These are phyloP conservation scores for Sugiyamaella floridensis DNA, from an alignment of 805 yeast species.

Conservation along the genomic window DNA sequence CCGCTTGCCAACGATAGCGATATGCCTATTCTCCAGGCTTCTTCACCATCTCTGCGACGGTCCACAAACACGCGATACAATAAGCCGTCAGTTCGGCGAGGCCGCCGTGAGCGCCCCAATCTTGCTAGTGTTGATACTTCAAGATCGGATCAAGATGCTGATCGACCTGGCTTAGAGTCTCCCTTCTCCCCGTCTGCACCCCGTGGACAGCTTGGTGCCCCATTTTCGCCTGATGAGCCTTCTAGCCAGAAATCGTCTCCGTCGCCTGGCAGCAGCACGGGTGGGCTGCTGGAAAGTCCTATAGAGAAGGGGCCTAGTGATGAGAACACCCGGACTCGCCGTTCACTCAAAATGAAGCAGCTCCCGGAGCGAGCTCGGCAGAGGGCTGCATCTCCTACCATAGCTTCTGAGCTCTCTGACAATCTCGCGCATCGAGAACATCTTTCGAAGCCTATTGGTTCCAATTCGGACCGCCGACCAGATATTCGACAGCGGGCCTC, in stretches of 20 bases:
- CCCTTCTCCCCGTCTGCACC: neutral
- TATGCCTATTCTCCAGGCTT: constrained; percentile 19
- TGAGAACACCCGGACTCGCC: neutral
- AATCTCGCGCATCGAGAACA: neutral
- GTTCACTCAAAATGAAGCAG: neutral
- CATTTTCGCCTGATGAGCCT: neutral
- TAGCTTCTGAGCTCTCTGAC: neutral
- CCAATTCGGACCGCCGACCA: too few species aligned
- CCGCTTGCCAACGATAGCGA: constrained; percentile 20
- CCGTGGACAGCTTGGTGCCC: neutral
- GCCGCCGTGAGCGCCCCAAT: constrained; percentile 2
- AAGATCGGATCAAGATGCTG: neutral
- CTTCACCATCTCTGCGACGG: constrained; percentile 21
- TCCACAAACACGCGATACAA: constrained; percentile 20
- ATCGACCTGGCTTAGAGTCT: neutral
- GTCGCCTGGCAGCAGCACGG: neutral
- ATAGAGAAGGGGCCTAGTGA: neutral
- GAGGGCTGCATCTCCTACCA: neutral
- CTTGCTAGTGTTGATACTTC: neutral
- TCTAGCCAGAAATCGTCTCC: neutral
- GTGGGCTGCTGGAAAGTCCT: neutral
- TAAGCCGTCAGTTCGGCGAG: constrained; percentile 14
- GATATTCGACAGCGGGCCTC: too few species aligned
- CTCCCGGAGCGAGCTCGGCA: neutral
- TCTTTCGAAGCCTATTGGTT: too few species aligned